phyloP scores from a whole-genome alignment of 768 basidiomycete genomes.

The Tylopilus balloui region DNA sequence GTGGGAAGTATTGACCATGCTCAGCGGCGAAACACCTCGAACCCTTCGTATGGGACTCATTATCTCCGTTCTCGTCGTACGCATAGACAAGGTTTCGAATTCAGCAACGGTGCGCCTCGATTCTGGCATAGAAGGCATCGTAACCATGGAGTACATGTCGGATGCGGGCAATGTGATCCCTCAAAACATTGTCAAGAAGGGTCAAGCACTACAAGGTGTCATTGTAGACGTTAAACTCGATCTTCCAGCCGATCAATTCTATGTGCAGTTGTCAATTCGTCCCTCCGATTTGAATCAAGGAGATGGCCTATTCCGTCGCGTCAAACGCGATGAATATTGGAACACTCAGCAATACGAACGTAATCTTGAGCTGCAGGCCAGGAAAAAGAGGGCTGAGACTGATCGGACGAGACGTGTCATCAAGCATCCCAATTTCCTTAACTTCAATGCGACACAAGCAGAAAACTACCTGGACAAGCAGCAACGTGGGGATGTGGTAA shows the following conservation, averaged over 20 bases:
- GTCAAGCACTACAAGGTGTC: slow-evolving; percentile 76
- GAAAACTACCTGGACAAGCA: slow-evolving; percentile 86
- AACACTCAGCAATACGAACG: slow-evolving; percentile 59
- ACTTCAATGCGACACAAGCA: slow-evolving; percentile 85
- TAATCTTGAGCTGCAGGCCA: slow-evolving; percentile 66
- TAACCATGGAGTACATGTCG: slow-evolving; percentile 56
- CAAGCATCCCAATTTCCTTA: slow-evolving; percentile 98
- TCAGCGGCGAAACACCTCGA: slow-evolving; percentile 83
- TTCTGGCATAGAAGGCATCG: slow-evolving; percentile 85
- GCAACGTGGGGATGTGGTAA: slow-evolving; percentile 93
- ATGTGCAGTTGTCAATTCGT: slow-evolving; percentile 72
- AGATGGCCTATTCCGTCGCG: slow-evolving; percentile 57
- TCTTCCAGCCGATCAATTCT: slow-evolving; percentile 55
- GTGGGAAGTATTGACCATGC: slow-evolving; percentile 90
- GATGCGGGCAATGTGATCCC: slow-evolving; percentile 41
- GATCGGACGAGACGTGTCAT: slow-evolving; percentile 80
- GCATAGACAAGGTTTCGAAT: slow-evolving; percentile 40
- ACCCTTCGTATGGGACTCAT: slow-evolving; percentile 79
- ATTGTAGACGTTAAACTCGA: slow-evolving; percentile 70
- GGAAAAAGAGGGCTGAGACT: slow-evolving; percentile 83
- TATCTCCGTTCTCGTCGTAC: slow-evolving; percentile 67
- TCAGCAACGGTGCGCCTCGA: slow-evolving; percentile 74
- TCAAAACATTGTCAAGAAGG: slow-evolving; percentile 58
- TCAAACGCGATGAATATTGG: slow-evolving; percentile 59
- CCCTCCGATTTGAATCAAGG: slow-evolving; percentile 55